Conservation (phyloP, 306 rosid species). For the Chamaecrista fasciculata region DNA sequence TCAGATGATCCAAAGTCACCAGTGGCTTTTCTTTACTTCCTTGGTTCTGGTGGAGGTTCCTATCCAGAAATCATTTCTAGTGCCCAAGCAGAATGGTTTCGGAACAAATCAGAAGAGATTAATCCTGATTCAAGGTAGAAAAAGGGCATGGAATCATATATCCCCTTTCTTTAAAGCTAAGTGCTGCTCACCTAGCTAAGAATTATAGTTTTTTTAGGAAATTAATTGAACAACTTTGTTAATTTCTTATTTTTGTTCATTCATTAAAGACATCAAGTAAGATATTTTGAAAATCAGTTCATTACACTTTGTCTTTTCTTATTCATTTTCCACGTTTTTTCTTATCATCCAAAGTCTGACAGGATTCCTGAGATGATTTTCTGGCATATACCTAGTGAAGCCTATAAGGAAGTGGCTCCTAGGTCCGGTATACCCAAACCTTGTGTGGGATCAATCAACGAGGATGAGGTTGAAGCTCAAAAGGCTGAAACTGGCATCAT, state of each 20-base stretch:
- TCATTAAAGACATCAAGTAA: not conserved
- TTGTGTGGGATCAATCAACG: slow-evolving; percentile 81
- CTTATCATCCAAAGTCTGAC: slow-evolving; percentile 32
- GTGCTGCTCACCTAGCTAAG: not conserved
- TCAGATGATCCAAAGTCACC: slow-evolving; percentile 46
- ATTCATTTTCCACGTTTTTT: not conserved
- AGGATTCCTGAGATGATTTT: slow-evolving; percentile 50
- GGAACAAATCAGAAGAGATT: slow-evolving; percentile 42
- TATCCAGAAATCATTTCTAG: slow-evolving; percentile 75
- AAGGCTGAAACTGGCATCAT: slow-evolving; percentile 71
- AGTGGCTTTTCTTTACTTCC: slow-evolving; percentile 62
- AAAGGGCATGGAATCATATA: not conserved
- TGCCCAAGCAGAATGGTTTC: slow-evolving; percentile 71
- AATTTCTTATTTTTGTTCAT: not conserved
- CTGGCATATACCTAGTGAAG: slow-evolving; percentile 89
- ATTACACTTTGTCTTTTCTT: not conserved
- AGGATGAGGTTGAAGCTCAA: slow-evolving; percentile 74
- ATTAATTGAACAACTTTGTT: not conserved
- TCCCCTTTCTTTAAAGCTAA: not conserved
- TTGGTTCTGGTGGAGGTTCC: slow-evolving; percentile 94
- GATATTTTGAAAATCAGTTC: not conserved
- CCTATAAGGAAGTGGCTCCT: slow-evolving; percentile 67
- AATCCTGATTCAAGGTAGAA: slow-evolving; percentile 64
- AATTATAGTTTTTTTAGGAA: too few species aligned
- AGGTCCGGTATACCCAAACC: slow-evolving; percentile 47